These are phyloP conservation scores for Heterobasidion annosum DNA, from an alignment of 1,284 basidiomycete genomes.

Conservation along the genomic window DNA sequence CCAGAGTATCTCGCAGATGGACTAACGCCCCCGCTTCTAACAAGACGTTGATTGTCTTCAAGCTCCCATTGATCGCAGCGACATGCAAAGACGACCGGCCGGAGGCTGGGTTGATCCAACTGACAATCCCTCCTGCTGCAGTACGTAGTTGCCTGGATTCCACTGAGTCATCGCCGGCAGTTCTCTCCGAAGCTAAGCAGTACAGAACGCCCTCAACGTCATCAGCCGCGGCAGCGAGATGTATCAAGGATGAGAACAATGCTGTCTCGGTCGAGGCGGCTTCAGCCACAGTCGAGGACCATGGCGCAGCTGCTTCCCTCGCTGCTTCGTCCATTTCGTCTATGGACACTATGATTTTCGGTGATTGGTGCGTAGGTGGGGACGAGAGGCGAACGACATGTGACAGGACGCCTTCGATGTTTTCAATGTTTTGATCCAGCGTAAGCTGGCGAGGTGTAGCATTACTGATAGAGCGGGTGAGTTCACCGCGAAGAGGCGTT, in stretches of 20 bases:
- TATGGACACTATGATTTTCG: slow-evolving; percentile 33
- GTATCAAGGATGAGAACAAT: slow-evolving; percentile 66
- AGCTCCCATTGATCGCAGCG: slow-evolving; percentile 65
- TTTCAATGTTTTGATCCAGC: slow-evolving; percentile 44
- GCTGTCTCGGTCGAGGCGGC: slow-evolving; percentile 57
- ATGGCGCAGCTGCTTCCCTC: slow-evolving; percentile 54
- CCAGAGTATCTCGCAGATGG: slow-evolving; percentile 69
- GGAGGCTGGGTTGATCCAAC: slow-evolving; percentile 58
- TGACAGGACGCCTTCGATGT: slow-evolving; percentile 53
- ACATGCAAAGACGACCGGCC: slow-evolving; percentile 76
- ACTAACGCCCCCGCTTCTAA: slow-evolving; percentile 80
- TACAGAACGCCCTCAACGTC: slow-evolving; percentile 53
- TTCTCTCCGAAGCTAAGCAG: slow-evolving; percentile 33
- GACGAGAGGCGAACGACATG: slow-evolving; percentile 60
- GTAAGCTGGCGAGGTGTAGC: slow-evolving; percentile 17
- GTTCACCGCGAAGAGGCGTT: slow-evolving; percentile 79
- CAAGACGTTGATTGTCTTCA: slow-evolving; percentile 46
- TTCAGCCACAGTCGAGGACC: slow-evolving; percentile 71
- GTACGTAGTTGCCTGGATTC: slow-evolving; percentile 12
- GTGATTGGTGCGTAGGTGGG: slow-evolving; percentile 20
- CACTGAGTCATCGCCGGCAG: slow-evolving; percentile 11
- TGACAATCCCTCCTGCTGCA: slow-evolving; percentile 58
- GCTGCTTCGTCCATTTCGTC: slow-evolving; percentile 17
- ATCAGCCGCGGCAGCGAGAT: slow-evolving; percentile 65
- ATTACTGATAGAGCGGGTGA: slow-evolving; percentile 38